A percentile compares a stretch with the other conserved stretches of the same genome.
phyloP scores from a whole-genome alignment of 1,139 yeast genomes.

The Debaryomyces nepalensis region DNA sequence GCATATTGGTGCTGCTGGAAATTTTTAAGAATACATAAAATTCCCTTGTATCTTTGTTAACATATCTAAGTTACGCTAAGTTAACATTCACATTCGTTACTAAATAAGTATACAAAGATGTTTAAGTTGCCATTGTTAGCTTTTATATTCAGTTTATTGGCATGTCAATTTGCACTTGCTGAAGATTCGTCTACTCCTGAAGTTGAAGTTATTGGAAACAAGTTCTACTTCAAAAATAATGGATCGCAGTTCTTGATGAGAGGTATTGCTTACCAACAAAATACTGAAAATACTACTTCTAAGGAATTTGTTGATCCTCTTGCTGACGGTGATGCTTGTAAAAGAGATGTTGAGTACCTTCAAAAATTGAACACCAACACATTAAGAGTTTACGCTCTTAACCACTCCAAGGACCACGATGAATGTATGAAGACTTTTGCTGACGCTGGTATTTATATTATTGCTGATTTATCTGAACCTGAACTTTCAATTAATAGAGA shows the following conservation, averaged over 20 bases:
- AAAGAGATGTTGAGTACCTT: conserved; percentile 78
- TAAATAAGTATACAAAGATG: conserved; percentile 6
- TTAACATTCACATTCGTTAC: conserved; percentile 8
- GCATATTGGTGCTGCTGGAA: neutral
- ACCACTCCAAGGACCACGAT: conserved; percentile 80
- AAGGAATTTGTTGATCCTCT: conserved; percentile 67
- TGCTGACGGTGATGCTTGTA: conserved; percentile 69
- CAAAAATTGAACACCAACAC: conserved; percentile 80
- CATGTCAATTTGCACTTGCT: conserved; percentile 19
- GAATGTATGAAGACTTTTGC: conserved; percentile 85
- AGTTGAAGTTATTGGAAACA: conserved; percentile 68
- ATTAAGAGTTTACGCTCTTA: conserved; percentile 72
- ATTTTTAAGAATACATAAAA: neutral
- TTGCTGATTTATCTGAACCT: conserved; percentile 89
- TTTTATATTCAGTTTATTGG: conserved; percentile 13
- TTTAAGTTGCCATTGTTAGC: conserved; percentile 14
- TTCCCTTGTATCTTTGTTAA: conserved; percentile 2
- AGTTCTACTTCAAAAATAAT: conserved; percentile 76
- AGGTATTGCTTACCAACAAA: conserved; percentile 80
- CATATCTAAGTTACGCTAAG: conserved; percentile 1
- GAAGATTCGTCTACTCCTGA: conserved; percentile 49
- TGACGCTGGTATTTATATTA: conserved; percentile 85
- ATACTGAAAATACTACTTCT: conserved; percentile 41
- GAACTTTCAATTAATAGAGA: conserved; percentile 74
- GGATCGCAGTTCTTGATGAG: conserved; percentile 81